phyloP scores from a whole-genome alignment of 345 rosid species.

The Salix brachista region DNA sequence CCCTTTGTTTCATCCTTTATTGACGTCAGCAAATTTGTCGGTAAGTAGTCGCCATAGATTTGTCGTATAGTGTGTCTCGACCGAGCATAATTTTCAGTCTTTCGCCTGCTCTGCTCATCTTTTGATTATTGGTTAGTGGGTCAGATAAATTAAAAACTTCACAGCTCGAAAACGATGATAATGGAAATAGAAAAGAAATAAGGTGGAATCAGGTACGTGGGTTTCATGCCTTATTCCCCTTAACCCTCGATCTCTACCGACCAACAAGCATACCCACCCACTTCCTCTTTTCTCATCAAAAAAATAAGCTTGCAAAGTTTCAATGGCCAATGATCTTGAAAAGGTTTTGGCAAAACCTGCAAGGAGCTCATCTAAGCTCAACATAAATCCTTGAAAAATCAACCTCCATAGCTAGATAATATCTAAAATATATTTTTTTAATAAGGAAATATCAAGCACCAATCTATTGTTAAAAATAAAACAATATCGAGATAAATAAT shows the following conservation, averaged over 20 bases:
- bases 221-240: not conserved
- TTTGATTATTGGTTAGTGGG: not conserved
- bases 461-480: no score
- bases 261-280: not conserved
- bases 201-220: not conserved
- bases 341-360: no score
- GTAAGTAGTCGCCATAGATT: slow-evolving; percentile 13
- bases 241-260: not conserved
- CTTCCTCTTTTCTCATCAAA: not conserved
- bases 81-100: no score
- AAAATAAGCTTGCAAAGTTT: not conserved
- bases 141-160: not conserved
- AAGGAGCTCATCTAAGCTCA: no score
- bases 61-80: slow-evolving; percentile 9
- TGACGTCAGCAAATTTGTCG: slow-evolving; percentile 5
- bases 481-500: no score
- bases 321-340: no score
- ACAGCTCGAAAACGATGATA: not conserved
- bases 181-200: not conserved
- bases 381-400: no score
- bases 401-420: no score
- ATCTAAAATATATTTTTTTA: no score
- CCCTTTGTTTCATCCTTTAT: not conserved
- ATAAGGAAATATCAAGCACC: no score
- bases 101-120: not conserved